A percentile compares a stretch with the other conserved stretches of the same genome.
phyloP scores from a whole-genome alignment of 176 grass and related monocot species.

The Carex pumila region DNA sequence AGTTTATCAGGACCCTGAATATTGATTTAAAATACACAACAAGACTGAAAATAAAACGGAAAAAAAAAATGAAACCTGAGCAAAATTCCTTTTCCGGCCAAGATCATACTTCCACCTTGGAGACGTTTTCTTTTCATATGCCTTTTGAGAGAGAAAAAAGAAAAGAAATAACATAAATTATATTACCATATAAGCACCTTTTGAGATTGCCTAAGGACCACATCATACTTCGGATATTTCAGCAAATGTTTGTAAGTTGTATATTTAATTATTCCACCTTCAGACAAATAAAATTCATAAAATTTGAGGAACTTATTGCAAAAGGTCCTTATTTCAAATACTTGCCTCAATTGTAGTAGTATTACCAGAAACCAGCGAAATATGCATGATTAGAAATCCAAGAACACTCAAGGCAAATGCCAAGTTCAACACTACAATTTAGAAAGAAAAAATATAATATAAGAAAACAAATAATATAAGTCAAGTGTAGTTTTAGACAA shows the following conservation, averaged over 20 bases:
- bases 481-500: constrained; percentile 6
- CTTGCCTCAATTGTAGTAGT: constrained; percentile 86
- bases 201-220: neutral
- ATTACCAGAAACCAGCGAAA: constrained; percentile 79
- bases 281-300: neutral
- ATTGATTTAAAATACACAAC: neutral
- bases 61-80: constrained; percentile 44
- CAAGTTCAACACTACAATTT: constrained; percentile 71
- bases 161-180: constrained; percentile 8
- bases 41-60: neutral
- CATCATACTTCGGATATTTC: neutral
- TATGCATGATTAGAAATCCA: constrained; percentile 95
- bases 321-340: neutral
- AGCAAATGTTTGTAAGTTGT: neutral
- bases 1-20: neutral
- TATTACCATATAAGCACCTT: neutral
- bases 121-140: constrained; percentile 93
- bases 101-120: constrained; percentile 91
- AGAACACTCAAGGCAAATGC: constrained; percentile 83
- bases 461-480: constrained; percentile 5
- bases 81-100: constrained; percentile 85
- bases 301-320: neutral
- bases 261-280: neutral
- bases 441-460: constrained; percentile 12
- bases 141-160: constrained; percentile 26